Conservation (phyloP, 2,329 filamentous ascomycete species). For the Penicillium hesseltinei region DNA sequence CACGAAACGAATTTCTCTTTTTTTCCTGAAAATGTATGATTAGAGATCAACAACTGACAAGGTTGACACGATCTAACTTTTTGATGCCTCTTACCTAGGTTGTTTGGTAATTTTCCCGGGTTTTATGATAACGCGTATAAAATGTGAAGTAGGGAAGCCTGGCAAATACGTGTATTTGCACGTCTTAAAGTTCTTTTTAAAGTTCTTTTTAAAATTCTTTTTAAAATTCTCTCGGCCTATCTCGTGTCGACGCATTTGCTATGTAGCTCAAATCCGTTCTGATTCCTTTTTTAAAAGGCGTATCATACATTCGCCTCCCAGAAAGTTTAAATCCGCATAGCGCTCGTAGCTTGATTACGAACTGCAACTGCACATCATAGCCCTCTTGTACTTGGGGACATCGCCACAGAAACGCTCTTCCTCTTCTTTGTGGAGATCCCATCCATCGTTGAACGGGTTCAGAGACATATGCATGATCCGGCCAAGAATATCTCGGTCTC, state of each 20-base stretch:
- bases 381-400: conserved; percentile 72
- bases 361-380: conserved; percentile 93
- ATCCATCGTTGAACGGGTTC: conserved; percentile 76
- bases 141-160: conserved; percentile 7
- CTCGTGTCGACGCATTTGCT: not conserved
- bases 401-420: conserved; percentile 83
- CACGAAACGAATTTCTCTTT: conserved; percentile 17
- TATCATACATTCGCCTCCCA: not conserved
- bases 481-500: conserved; percentile 74
- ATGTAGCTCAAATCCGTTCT: not conserved
- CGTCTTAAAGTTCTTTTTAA: not conserved
- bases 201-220: too few species aligned
- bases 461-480: conserved; percentile 79
- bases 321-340: not conserved
- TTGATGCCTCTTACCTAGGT: conserved; percentile 16
- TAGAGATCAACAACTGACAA: conserved; percentile 11
- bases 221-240: not conserved
- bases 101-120: conserved; percentile 29
- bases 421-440: conserved; percentile 63
- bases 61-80: conserved; percentile 28
- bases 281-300: not conserved
- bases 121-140: conserved; percentile 11
- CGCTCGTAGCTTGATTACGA: conserved; percentile 53
- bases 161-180: conserved; percentile 2
- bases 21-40: conserved; percentile 14